phyloP scores from a whole-genome alignment of 192 early-diverging fungal genomes.

The Geranomyces variabilis region DNA sequence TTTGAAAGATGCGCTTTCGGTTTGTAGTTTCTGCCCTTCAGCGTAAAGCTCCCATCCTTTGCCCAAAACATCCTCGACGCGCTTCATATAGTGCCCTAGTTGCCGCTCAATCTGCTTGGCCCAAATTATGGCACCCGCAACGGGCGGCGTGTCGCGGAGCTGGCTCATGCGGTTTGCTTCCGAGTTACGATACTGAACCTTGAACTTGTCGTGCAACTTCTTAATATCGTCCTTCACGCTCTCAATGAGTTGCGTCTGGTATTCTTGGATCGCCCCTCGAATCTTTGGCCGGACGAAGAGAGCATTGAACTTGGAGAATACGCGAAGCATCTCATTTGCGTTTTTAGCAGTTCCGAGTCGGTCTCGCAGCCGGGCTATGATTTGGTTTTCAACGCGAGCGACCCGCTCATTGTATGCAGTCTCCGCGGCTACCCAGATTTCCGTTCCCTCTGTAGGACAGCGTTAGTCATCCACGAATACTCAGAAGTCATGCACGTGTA shows the following conservation, averaged over 20 bases:
- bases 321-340: slow-evolving; percentile 99
- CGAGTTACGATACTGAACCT: slow-evolving; percentile 84
- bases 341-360: slow-evolving; percentile 92
- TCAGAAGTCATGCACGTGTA: slow-evolving; percentile 8
- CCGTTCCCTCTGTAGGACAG: slow-evolving; percentile 74
- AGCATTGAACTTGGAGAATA: slow-evolving; percentile 99
- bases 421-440: slow-evolving; percentile 90
- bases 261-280: slow-evolving; percentile 98
- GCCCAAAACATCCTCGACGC: slow-evolving; percentile 97
- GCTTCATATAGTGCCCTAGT: slow-evolving; percentile 91
- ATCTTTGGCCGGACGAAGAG: slow-evolving; percentile 99
- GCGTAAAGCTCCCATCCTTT: slow-evolving; percentile 96
- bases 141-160: slow-evolving; percentile 89
- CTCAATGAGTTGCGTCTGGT: slow-evolving; percentile 97
- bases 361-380: slow-evolving; percentile 91
- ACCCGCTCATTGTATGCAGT: slow-evolving; percentile 93
- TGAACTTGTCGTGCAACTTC: slow-evolving; percentile 95
- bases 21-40: slow-evolving; percentile 92
- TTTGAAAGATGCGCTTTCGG: slow-evolving; percentile 85
- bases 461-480: slow-evolving; percentile 13
- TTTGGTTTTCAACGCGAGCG: slow-evolving; percentile 94
- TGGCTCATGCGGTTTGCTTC: slow-evolving; percentile 88
- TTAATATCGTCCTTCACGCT: slow-evolving; percentile 98
- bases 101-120: slow-evolving; percentile 97
- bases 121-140: slow-evolving; percentile 96